These are phyloP conservation scores for Arthroderma sp. DNA, from an alignment of 2,329 filamentous ascomycete species.

Conservation along the genomic window DNA sequence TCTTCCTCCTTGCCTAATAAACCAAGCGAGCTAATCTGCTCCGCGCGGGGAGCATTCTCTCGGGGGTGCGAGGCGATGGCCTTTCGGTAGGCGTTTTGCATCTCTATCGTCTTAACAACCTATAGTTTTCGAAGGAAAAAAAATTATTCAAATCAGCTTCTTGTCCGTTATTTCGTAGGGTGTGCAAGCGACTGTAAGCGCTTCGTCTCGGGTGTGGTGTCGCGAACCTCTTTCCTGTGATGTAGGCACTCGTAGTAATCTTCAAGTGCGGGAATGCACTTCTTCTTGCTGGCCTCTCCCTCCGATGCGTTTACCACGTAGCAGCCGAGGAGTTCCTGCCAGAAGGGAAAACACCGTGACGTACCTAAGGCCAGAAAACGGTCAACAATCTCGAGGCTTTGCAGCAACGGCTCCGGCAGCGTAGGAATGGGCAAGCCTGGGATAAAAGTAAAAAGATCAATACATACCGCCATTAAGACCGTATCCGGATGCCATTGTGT, in stretches of 20 bases:
- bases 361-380: slow-evolving; percentile 36
- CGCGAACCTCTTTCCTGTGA: slow-evolving; percentile 86
- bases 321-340: slow-evolving; percentile 97
- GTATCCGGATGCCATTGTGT: slow-evolving; percentile 38
- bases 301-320: slow-evolving; percentile 85
- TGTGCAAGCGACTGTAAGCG: neutral
- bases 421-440: neutral
- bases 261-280: slow-evolving; percentile 73
- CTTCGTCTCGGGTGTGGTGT: neutral
- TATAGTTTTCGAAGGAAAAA: slow-evolving; percentile 24
- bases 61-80: slow-evolving; percentile 59
- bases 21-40: slow-evolving; percentile 77
- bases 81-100: slow-evolving; percentile 78
- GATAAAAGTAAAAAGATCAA: neutral
- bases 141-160: neutral
- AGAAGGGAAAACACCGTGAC: slow-evolving; percentile 93
- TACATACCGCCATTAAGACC: slow-evolving; percentile 42
- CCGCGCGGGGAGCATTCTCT: slow-evolving; percentile 68
- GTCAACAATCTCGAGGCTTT: neutral
- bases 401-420: neutral
- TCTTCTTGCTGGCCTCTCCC: slow-evolving; percentile 72
- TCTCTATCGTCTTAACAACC: slow-evolving; percentile 62
- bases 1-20: slow-evolving; percentile 75
- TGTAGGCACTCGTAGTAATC: slow-evolving; percentile 99
- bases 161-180: neutral